Conservation (phyloP, 345 rosid species). For the Kernera saxatilis region DNA sequence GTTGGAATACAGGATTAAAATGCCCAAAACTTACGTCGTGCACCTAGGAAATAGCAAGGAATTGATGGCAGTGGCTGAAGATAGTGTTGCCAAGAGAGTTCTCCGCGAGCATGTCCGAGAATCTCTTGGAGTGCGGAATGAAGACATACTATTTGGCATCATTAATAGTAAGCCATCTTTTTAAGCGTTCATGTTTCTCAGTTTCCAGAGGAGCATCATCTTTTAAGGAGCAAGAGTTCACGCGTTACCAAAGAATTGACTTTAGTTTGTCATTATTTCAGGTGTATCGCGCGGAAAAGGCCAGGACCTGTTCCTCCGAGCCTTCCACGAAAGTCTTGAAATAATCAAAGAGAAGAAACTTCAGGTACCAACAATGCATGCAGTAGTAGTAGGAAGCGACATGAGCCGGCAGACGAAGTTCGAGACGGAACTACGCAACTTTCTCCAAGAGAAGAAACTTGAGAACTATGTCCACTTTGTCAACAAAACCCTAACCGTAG, state of each 20-base stretch:
- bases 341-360: conserved; percentile 51
- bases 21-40: conserved; percentile 90
- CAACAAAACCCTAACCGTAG: conserved; percentile 66
- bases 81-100: conserved; percentile 66
- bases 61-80: conserved; percentile 89
- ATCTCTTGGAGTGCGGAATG: conserved; percentile 70
- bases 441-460: conserved; percentile 52
- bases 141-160: conserved; percentile 72
- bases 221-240: background rate
- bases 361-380: conserved; percentile 66
- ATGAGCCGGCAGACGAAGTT: conserved; percentile 72
- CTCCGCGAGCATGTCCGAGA: conserved; percentile 77
- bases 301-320: conserved; percentile 65
- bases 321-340: conserved; percentile 61
- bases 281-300: conserved; percentile 93
- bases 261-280: conserved; percentile 25
- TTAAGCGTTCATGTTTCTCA: background rate
- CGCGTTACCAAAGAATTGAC: background rate
- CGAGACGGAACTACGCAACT: conserved; percentile 65
- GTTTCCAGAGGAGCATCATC: background rate
- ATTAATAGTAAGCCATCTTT: conserved; percentile 56
- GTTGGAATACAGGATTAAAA: conserved; percentile 60
- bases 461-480: conserved; percentile 63
- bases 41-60: conserved; percentile 91
- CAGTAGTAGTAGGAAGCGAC: conserved; percentile 78